phyloP scores from a whole-genome alignment of 495 filamentous ascomycete species.

The Amniculicola lignicola region DNA sequence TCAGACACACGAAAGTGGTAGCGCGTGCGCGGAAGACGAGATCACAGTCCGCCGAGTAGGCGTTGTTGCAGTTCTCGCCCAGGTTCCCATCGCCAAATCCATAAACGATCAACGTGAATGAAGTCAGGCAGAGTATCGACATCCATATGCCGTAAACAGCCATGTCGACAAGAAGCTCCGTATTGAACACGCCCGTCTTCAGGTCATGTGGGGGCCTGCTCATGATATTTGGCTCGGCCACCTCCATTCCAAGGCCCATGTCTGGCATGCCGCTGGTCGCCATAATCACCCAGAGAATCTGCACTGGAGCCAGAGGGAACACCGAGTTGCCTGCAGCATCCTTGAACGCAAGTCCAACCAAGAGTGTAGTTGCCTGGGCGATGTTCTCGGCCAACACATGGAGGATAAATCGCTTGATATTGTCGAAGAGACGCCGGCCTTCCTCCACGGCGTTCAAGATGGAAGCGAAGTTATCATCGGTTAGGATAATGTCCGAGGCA shows the following conservation, averaged over 20 bases:
- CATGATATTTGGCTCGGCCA: slow-evolving; percentile 1
- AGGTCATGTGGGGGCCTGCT: slow-evolving; percentile 1
- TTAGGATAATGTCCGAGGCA: slow-evolving; percentile 74
- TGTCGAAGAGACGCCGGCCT: slow-evolving; percentile 71
- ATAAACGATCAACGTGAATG: slow-evolving; percentile 66
- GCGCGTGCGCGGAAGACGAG: slow-evolving; percentile 63
- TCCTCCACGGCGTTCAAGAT: slow-evolving; percentile 74
- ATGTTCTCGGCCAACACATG: slow-evolving; percentile 72
- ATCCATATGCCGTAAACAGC: slow-evolving; percentile 65
- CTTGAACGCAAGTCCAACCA: slow-evolving; percentile 68
- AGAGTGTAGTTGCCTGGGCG: slow-evolving; percentile 65
- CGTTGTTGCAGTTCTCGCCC: slow-evolving; percentile 60
- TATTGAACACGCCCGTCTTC: slow-evolving; percentile 8
- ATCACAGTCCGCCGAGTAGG: slow-evolving; percentile 41
- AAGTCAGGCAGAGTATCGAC: slow-evolving; percentile 59
- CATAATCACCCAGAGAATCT: slow-evolving; percentile 72
- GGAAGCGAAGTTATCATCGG: slow-evolving; percentile 78
- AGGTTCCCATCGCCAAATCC: slow-evolving; percentile 57
- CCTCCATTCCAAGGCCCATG: slow-evolving; percentile 5
- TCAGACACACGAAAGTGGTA: slow-evolving; percentile 68
- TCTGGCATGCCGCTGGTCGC: slow-evolving; percentile 6
- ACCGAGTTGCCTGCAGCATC: slow-evolving; percentile 61
- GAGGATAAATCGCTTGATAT: slow-evolving; percentile 64
- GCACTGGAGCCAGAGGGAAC: slow-evolving; percentile 68
- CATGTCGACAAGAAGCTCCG: slow-evolving; percentile 49